phyloP scores from a whole-genome alignment of 805 yeast genomes.

The Kazachstania taianensis region DNA sequence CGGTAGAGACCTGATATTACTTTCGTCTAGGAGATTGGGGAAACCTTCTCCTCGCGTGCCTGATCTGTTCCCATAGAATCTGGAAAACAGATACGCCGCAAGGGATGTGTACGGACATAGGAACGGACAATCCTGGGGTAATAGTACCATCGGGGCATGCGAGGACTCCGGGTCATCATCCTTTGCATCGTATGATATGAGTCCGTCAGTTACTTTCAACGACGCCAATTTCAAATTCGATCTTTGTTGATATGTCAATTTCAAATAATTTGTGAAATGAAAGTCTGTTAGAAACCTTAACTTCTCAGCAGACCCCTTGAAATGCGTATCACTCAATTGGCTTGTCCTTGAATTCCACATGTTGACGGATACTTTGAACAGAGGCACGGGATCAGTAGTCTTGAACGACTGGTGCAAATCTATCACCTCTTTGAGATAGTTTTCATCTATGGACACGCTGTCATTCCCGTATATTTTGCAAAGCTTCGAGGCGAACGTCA shows the following conservation, averaged over 20 bases:
- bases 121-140: conserved; percentile 20
- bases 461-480: conserved; percentile 16
- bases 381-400: neutral
- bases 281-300: conserved; percentile 24
- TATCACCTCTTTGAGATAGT: conserved; percentile 16
- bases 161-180: neutral
- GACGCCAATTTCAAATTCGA: conserved; percentile 17
- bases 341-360: conserved; percentile 24
- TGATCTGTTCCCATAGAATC: conserved; percentile 24
- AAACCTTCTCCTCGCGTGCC: conserved; percentile 24
- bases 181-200: neutral
- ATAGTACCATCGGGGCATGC: conserved; percentile 11
- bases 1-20: conserved; percentile 7
- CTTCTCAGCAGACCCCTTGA: conserved; percentile 23
- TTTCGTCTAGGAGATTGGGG: conserved; percentile 17
- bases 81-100: conserved; percentile 22
- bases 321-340: conserved; percentile 17
- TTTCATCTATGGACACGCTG: conserved; percentile 10
- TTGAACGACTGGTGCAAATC: conserved; percentile 10
- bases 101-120: conserved; percentile 23
- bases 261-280: conserved; percentile 20
- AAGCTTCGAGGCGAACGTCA: conserved; percentile 17
- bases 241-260: conserved; percentile 18
- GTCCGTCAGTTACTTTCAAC: conserved; percentile 5
- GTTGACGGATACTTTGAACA: conserved; percentile 17